Evolutionary conservation across 1,284 basidiomycete species (phyloP), one percentile per base, ranked within the genome.

Genomic region (Ustilago sp.): DNA sequence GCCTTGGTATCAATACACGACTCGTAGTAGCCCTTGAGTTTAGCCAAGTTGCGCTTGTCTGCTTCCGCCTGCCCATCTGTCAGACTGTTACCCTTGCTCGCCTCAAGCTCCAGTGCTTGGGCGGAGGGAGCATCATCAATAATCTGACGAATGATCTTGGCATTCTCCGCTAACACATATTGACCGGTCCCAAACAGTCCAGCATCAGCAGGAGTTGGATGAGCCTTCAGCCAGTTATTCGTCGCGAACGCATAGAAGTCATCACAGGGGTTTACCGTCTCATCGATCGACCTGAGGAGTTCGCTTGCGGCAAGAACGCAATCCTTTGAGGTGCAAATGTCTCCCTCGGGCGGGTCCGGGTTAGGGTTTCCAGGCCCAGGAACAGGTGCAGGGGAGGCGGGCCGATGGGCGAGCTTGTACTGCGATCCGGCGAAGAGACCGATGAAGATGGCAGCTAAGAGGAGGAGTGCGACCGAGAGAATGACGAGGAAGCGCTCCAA

Each of bases 171-270:
- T 11, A 63, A 51, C 54, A 82, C 69, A 36, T 55, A 80, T 59
- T 79, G 69, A 8, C 71, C 78, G n/a, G 74, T 47, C 88, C 88
- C 89, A 86, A 75, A 86, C 65, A 81, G 80, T 60, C 75, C 76
- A 17, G 68, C 90, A 90, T 93, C 66, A 34, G 38, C 66, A 23
- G 80, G 83, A 38, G 80, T 83, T 28, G 80, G 78, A 52, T 83
- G 85, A 4, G 69, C 19, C 6, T 66, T 74, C 32, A 70, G 79
- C 80, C 80, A 86, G 50, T 85, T 71, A 71, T 83, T 83, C 56
- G 79, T 82, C 17, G 94, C 91, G 87, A 92, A 99, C 74, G 92
- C 90, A 86, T 96, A 98, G 86, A 98, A 98, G 87, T 95, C 92
- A 79, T 98, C 93, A 87, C 96, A 99, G 0, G 96, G 96, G 86